Conservation (phyloP, 1,139 yeast species). For the Kodamaea suecica region DNA sequence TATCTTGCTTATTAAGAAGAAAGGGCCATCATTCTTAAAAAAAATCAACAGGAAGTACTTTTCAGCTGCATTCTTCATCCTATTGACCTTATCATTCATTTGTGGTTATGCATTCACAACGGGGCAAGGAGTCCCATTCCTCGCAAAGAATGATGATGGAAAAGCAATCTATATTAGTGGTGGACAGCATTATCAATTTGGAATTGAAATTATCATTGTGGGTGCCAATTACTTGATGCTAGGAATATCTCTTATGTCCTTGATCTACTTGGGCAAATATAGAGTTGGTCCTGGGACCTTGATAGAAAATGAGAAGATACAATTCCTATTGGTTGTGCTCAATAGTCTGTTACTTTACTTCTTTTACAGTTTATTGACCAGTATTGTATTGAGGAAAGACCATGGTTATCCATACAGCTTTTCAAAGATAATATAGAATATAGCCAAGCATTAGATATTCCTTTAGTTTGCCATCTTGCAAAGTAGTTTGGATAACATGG, state of each 20-base stretch:
- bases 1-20: constrained; percentile 50
- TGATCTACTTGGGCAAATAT: constrained; percentile 39
- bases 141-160: constrained; percentile 50
- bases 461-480: too few species aligned
- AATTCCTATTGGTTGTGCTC: constrained; percentile 19
- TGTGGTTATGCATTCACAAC: constrained; percentile 66
- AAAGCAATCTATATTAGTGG: constrained; percentile 57
- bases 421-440: constrained; percentile 21
- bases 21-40: constrained; percentile 37
- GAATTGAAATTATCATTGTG: constrained; percentile 57
- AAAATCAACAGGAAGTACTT: constrained; percentile 30
- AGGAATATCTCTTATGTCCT: constrained; percentile 34
- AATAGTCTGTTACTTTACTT: constrained; percentile 24
- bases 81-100: constrained; percentile 41
- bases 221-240: constrained; percentile 47
- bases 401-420: constrained; percentile 39
- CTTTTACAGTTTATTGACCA: constrained; percentile 38
- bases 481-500: too few species aligned
- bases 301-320: constrained; percentile 19
- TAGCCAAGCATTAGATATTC: too few species aligned
- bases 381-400: constrained; percentile 40
- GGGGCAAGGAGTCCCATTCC: constrained; percentile 58
- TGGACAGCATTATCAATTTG: constrained; percentile 65
- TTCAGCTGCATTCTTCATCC: constrained; percentile 38
- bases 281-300: constrained; percentile 16